phyloP scores from a whole-genome alignment of 225 moss, liverwort and hornwort genomes.

The Neckera pumila region DNA sequence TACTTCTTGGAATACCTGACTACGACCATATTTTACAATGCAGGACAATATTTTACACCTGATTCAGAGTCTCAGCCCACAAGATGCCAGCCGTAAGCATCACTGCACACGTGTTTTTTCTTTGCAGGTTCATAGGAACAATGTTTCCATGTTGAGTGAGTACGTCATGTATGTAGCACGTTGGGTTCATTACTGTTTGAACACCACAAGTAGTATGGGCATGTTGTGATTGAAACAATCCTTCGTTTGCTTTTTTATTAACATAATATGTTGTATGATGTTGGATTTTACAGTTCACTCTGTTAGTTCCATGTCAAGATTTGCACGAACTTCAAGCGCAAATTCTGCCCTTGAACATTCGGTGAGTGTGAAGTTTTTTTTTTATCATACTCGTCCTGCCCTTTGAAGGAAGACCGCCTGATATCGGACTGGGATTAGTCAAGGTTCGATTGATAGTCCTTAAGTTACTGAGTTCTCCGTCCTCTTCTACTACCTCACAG shows the following conservation, averaged over 20 bases:
- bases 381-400: neutral
- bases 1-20: neutral
- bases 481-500: neutral
- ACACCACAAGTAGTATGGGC: neutral
- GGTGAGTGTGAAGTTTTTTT: constrained; percentile 12
- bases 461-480: neutral
- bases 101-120: neutral
- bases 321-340: constrained; percentile 43
- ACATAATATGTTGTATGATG: neutral
- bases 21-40: neutral
- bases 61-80: constrained; percentile 37
- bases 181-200: neutral
- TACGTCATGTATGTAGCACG: neutral
- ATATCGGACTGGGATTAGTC: neutral
- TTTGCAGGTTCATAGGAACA: neutral
- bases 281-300: constrained; percentile 31
- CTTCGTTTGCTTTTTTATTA: neutral
- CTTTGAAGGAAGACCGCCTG: neutral
- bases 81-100: constrained; percentile 28
- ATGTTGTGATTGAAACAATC: neutral
- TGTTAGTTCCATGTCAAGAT: constrained; percentile 25
- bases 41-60: constrained; percentile 45
- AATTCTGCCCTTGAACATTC: constrained; percentile 31
- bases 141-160: neutral
- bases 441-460: neutral